phyloP scores from a whole-genome alignment of 371 early-diverging fungal genomes.

The Mucor sp. region DNA sequence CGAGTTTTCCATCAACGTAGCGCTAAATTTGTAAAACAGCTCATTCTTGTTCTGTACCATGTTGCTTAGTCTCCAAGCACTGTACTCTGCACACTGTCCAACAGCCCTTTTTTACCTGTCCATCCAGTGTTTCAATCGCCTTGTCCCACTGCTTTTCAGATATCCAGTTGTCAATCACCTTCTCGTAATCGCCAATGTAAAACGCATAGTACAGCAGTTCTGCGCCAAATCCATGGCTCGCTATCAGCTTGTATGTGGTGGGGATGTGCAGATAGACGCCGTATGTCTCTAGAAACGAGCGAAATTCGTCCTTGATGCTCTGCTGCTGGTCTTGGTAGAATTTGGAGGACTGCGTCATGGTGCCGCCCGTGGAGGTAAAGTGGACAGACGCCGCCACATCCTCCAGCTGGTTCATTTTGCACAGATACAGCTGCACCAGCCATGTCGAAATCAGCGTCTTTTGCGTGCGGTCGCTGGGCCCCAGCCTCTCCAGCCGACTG shows the following conservation, averaged over 20 bases:
- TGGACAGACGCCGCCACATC: slow-evolving; percentile 58
- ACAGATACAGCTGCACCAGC: slow-evolving; percentile 86
- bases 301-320: slow-evolving; percentile 70
- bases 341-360: slow-evolving; percentile 16
- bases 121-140: slow-evolving; percentile 78
- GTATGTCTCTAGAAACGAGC: slow-evolving; percentile 68
- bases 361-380: slow-evolving; percentile 23
- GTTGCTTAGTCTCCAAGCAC: background rate
- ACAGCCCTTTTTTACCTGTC: slow-evolving; percentile 55
- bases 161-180: slow-evolving; percentile 82
- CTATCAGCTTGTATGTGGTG: slow-evolving; percentile 77
- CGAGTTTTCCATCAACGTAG: slow-evolving; percentile 75
- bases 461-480: slow-evolving; percentile 76
- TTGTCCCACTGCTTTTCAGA: slow-evolving; percentile 71
- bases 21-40: slow-evolving; percentile 81
- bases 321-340: slow-evolving; percentile 53
- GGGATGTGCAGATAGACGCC: slow-evolving; percentile 62
- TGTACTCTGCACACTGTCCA: no score
- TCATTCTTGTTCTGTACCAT: slow-evolving; percentile 21
- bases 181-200: slow-evolving; percentile 80
- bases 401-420: slow-evolving; percentile 73
- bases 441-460: slow-evolving; percentile 83
- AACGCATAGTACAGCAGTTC: slow-evolving; percentile 83
- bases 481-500: slow-evolving; percentile 66
- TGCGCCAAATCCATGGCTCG: slow-evolving; percentile 80